Evolutionary conservation across 108 stramenopile species (phyloP), one percentile per base, ranked within the genome.

Genomic region (Skeletonema grethae): DNA sequence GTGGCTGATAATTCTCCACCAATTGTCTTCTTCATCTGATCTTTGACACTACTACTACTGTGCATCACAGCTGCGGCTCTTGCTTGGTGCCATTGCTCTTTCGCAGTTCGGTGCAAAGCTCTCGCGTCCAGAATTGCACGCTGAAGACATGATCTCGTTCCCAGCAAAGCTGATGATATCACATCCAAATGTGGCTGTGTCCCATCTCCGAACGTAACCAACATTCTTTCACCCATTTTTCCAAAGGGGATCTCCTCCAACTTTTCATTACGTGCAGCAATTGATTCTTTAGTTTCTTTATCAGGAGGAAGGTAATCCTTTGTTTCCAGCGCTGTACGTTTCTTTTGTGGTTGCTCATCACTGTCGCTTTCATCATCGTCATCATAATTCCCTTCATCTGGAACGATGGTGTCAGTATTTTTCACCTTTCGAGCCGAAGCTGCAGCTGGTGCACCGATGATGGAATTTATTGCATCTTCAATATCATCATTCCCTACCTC

Each of bases 201-300:
- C 39, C 89, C 90, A 79, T 90, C 93, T 2, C 93, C 93, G 84
- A 94, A 94, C 1, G 90, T 86, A 6, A 88, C 77, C 63, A 91
- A 76, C 89, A 94, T 94, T 63, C 83, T 46, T 34, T 85, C 86
- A 7, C 90, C 93, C 56, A 80, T 80, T 45, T 56, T 75, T 22
- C 93, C 93, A 34, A 94, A 76, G 4, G 90, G 93, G 57, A 94
- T 91, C n/a, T 72, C 32, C 36, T 85, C 79, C 41, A 86, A 69
- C 35, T 61, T 56, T 41, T 70, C 39, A 18, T 66, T 48, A 56
- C 71, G 55, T 11, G 34, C 16, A 16, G 64, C 67, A 61, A 16
- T 57, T 34, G 70, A 2, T 57, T 46, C 20, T 1, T 2, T 63
- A 30, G 72, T 32, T 8, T 75, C 69, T 36, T 63, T 22, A 28